Evolutionary conservation across 306 rosid genomes (phyloP).

Genomic region (Arachis hypogaea): DNA sequence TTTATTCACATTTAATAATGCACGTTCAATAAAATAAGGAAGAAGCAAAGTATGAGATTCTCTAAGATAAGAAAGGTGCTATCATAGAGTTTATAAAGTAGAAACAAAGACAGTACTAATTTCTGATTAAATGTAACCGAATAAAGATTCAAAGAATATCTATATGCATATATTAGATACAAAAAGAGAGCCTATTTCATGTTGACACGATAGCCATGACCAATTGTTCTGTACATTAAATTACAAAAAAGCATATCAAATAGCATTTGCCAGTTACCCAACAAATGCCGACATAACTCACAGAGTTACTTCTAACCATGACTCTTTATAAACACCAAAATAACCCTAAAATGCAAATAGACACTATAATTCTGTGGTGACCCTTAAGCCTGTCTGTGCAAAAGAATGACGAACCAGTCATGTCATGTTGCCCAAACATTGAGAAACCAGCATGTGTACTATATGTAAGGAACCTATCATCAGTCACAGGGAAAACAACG

Average conservation of each 20-base stretch:
- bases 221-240: slow-evolving; percentile 61
- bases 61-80: too few relatives aligned
- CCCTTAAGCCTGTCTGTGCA: slow-evolving; percentile 42
- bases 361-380: slow-evolving; percentile 29
- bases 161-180: slow-evolving; percentile 43
- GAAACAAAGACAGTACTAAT: too few relatives aligned
- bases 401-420: slow-evolving; percentile 62
- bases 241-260: slow-evolving; percentile 52
- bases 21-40: too few relatives aligned
- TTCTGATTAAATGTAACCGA: not conserved
- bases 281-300: slow-evolving; percentile 48
- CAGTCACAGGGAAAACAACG: slow-evolving; percentile 31
- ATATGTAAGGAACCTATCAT: slow-evolving; percentile 41
- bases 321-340: slow-evolving; percentile 44
- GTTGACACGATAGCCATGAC: slow-evolving; percentile 47
- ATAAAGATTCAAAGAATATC: slow-evolving; percentile 43
- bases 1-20: too few relatives aligned
- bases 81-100: too few relatives aligned
- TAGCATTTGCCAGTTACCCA: slow-evolving; percentile 46
- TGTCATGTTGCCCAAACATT: slow-evolving; percentile 45
- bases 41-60: too few relatives aligned
- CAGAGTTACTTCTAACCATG: slow-evolving; percentile 46
- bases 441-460: slow-evolving; percentile 46
- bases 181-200: slow-evolving; percentile 48
- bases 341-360: slow-evolving; percentile 41